Evolutionary conservation across 2,329 filamentous ascomycete genomes (phyloP), one percentile per base, ranked within the genome.

Genomic region (Fusarium equiseti): DNA sequence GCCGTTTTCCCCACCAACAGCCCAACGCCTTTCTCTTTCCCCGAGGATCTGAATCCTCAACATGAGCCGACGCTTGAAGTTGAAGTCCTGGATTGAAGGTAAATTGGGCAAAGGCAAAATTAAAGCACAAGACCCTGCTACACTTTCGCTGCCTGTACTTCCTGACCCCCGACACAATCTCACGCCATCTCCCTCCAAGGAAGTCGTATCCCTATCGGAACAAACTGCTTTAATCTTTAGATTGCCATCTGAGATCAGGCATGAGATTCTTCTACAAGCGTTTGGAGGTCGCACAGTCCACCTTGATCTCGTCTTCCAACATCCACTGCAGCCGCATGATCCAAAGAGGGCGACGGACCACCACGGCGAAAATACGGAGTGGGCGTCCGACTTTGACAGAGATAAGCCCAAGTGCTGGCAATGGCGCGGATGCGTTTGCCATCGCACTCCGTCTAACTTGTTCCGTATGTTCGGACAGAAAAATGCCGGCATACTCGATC

Each of bases 381-480:
- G 3, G 6, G 7, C 3, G 2, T 9, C 5, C 1, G n/a, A 27
- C 43, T 8, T 26, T 11, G 24, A 45, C 16, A 8, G 6, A 1
- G 9, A 24, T 16, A 26, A 45, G 1, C 10, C 43, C 1, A 3
- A 45, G n/a, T 18, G 10, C 1, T 45, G 43, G 43, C 43, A 45
- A 2, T 45, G 43, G 43, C 43, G 43, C 9, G 24, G 43, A 18
- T 45, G 43, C 4, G 43, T 45, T 8, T 45, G 24, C 1, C 43
- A 45, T 26, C 43, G 43, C 10, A 26, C 3, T 3, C 43, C 43
- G 1, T 18, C 2, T 24, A 45, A 45, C 16, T 1, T 44, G 9
- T 3, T 4, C 9, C 42, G 43, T 10, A 45, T 45, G 5, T 11
- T 10, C 13, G 43, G 15, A 11, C 20, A 8, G 43, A 45, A 26